phyloP scores from a whole-genome alignment of 2,329 filamentous ascomycete species.

The Colletotrichum falcatum region DNA sequence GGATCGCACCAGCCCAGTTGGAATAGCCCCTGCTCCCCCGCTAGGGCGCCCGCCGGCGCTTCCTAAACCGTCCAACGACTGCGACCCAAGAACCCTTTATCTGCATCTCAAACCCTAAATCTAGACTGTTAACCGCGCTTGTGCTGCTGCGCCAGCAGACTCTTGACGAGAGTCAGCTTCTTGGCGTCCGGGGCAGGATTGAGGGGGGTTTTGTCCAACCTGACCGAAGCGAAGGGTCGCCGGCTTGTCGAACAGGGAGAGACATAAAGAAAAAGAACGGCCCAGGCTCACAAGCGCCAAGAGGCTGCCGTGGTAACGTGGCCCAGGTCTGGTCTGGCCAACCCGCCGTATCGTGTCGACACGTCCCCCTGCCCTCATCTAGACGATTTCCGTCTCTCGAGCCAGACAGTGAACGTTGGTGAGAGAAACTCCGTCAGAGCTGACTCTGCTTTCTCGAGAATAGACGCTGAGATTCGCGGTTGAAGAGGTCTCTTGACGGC shows the following conservation, averaged over 20 bases:
- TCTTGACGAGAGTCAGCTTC: conserved; percentile 32
- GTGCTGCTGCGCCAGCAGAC: conserved; percentile 19
- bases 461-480: conserved; percentile 28
- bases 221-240: conserved; percentile 20
- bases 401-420: conserved; percentile 28
- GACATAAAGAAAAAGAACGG: conserved; percentile 10
- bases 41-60: conserved; percentile 32
- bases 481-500: conserved; percentile 29
- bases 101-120: conserved; percentile 35
- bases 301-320: conserved; percentile 23
- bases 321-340: conserved; percentile 1
- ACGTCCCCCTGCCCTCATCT: conserved; percentile 27
- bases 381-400: conserved; percentile 33
- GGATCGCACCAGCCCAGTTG: conserved; percentile 34
- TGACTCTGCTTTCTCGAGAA: conserved; percentile 29
- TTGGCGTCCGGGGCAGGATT: conserved; percentile 32
- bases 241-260: not conserved
- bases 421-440: conserved; percentile 25
- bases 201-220: conserved; percentile 34
- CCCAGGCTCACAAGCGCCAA: conserved; percentile 30
- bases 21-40: conserved; percentile 29
- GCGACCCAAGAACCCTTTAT: conserved; percentile 38
- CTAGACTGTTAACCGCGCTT: conserved; percentile 27
- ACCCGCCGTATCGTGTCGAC: not conserved
- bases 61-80: conserved; percentile 36